Evolutionary conservation across 805 yeast genomes (phyloP).

Genomic region (Candida michaelii): DNA sequence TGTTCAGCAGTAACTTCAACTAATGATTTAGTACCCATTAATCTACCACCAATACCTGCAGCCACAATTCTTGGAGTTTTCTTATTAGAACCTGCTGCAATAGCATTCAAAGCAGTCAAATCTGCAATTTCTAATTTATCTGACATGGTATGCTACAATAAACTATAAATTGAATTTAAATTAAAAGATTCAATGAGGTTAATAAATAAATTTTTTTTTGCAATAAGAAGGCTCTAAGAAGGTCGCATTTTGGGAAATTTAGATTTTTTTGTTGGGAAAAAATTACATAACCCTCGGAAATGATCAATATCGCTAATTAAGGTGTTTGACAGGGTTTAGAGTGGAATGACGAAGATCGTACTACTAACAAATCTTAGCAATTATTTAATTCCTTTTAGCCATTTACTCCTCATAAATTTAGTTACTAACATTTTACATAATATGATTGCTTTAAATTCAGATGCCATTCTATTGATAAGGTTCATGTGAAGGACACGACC

Average conservation of each 20-base stretch:
- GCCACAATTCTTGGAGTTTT: conserved; percentile 71
- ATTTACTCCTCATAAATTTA: too few relatives aligned
- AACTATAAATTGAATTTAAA: background rate
- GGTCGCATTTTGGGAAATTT: conserved; percentile 4
- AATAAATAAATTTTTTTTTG: conserved; percentile 4
- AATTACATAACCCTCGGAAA: conserved; percentile 1
- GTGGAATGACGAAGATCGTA: too few relatives aligned
- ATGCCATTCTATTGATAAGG: too few relatives aligned
- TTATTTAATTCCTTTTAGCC: too few relatives aligned
- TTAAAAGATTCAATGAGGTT: conserved; percentile 1
- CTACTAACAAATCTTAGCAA: too few relatives aligned
- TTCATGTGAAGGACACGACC: too few relatives aligned
- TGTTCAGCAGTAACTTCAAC: conserved; percentile 67
- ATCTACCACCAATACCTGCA: conserved; percentile 68
- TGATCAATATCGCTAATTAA: too few relatives aligned
- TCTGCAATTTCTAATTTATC: conserved; percentile 43
- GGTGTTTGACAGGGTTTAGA: too few relatives aligned
- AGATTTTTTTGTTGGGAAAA: conserved; percentile 6
- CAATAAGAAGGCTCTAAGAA: background rate
- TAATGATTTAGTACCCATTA: conserved; percentile 81
- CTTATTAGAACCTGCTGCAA: conserved; percentile 81
- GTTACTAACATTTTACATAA: background rate
- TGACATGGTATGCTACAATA: conserved; percentile 8
- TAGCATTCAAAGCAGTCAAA: conserved; percentile 67
- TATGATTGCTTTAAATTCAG: background rate